Conservation (phyloP, 805 yeast genomes). For the Lachancea quebecensis region DNA sequence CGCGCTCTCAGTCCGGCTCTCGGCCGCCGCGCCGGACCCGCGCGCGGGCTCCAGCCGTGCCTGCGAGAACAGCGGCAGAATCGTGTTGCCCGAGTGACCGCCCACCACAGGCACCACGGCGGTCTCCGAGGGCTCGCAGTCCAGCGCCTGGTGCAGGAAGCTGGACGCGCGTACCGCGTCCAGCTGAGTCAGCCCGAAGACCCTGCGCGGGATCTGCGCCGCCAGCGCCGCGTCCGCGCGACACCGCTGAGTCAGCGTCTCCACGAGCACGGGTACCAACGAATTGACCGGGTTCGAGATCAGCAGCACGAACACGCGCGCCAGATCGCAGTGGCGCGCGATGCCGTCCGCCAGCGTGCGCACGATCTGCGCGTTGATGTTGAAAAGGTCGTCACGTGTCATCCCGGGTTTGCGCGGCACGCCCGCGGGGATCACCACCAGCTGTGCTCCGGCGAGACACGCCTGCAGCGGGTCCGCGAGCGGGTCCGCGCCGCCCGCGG, state of each 20-base stretch:
- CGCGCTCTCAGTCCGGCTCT: not conserved
- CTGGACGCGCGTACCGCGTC: constrained; percentile 80
- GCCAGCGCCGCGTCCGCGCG: not conserved
- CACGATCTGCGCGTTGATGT: constrained; percentile 77
- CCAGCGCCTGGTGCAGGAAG: constrained; percentile 55
- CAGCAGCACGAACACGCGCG: constrained; percentile 69
- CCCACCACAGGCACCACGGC: constrained; percentile 69
- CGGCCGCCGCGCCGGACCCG: constrained; percentile 8
- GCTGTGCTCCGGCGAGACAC: constrained; percentile 15
- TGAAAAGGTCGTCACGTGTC: constrained; percentile 87
- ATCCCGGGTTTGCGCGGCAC: constrained; percentile 92
- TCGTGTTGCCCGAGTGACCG: constrained; percentile 94
- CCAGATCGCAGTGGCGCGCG: constrained; percentile 51
- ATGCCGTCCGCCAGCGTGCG: constrained; percentile 66
- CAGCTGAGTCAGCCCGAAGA: constrained; percentile 85
- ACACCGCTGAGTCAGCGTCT: constrained; percentile 41
- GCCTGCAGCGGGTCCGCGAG: constrained; percentile 15
- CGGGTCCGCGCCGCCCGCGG: constrained; percentile 35
- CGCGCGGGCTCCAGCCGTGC: constrained; percentile 19
- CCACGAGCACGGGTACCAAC: constrained; percentile 83
- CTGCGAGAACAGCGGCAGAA: constrained; percentile 72
- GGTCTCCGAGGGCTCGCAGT: constrained; percentile 41
- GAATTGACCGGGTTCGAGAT: constrained; percentile 94
- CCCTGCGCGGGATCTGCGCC: constrained; percentile 38
- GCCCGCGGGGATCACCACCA: constrained; percentile 63